Evolutionary conservation across 176 grass and related monocot species (phyloP).

Genomic region (Poa annua): DNA sequence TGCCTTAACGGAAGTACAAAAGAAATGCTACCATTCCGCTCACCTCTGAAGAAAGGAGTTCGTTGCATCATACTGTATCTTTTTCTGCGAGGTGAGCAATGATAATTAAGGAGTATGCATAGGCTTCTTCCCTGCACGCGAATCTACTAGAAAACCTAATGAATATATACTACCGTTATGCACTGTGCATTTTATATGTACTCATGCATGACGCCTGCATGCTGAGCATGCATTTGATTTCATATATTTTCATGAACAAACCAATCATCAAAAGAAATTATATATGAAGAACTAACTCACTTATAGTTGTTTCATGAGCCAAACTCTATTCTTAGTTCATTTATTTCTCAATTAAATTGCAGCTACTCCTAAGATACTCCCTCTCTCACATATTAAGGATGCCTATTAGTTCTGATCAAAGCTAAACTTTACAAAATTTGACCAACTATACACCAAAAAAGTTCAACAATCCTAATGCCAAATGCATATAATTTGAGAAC

Average conservation of each 20-base stretch:
- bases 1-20: constrained; percentile 45
- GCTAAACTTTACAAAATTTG: too few relatives aligned
- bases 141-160: constrained; percentile 9
- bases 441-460: too few relatives aligned
- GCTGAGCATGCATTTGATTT: background rate
- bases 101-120: constrained; percentile 35
- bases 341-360: background rate
- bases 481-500: too few relatives aligned
- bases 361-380: background rate
- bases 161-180: constrained; percentile 10
- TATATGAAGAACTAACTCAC: background rate
- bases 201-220: background rate
- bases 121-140: constrained; percentile 38
- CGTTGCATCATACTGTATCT: constrained; percentile 21
- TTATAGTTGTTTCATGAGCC: background rate
- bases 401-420: too few relatives aligned
- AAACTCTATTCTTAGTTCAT: background rate
- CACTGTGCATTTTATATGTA: constrained; percentile 8
- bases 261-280: background rate
- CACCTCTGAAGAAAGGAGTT: constrained; percentile 42
- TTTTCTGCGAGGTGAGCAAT: constrained; percentile 27
- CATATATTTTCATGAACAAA: background rate
- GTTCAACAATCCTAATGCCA: too few relatives aligned
- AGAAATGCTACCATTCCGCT: constrained; percentile 32
- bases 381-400: too few relatives aligned